phyloP scores from a whole-genome alignment of 352 stramenopile genomes.

The Phytopythium kandeliae region DNA sequence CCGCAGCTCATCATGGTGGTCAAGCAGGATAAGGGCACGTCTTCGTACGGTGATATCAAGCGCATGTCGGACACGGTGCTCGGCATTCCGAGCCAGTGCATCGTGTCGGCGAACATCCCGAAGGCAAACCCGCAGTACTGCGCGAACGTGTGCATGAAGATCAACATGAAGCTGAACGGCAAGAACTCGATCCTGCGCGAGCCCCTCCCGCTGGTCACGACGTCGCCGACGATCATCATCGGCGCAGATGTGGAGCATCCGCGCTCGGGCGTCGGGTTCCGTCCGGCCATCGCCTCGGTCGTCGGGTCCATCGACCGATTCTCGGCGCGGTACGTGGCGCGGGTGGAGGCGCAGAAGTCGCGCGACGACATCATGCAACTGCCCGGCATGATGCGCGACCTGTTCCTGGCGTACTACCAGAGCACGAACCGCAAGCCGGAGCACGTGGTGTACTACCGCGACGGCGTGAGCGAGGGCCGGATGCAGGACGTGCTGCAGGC shows the following conservation, averaged over 20 bases:
- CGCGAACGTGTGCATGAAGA: constrained; percentile 63
- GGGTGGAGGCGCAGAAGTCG: constrained; percentile 45
- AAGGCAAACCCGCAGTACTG: constrained; percentile 49
- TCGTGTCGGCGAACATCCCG: constrained; percentile 41
- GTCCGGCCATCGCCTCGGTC: constrained; percentile 73
- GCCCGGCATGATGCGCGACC: constrained; percentile 53
- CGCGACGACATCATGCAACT: constrained; percentile 51
- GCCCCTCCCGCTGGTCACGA: constrained; percentile 36
- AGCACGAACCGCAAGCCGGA: constrained; percentile 68
- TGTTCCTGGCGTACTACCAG: constrained; percentile 75
- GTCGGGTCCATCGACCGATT: constrained; percentile 72
- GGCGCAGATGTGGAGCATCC: constrained; percentile 74
- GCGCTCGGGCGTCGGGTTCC: constrained; percentile 39
- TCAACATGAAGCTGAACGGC: constrained; percentile 75
- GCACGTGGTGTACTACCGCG: constrained; percentile 83
- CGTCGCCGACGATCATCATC: constrained; percentile 67
- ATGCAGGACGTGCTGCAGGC: constrained; percentile 79
- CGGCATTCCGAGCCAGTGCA: constrained; percentile 66
- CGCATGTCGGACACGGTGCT: constrained; percentile 59
- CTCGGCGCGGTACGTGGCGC: constrained; percentile 53
- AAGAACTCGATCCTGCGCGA: constrained; percentile 54
- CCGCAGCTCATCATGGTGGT: constrained; percentile 61
- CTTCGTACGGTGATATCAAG: constrained; percentile 67
- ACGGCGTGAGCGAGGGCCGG: constrained; percentile 86
- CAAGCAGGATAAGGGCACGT: constrained; percentile 35